Evolutionary conservation across 495 filamentous ascomycete genomes (phyloP), one percentile per base, ranked within the genome.

Genomic region (Aspergillus affinis): DNA sequence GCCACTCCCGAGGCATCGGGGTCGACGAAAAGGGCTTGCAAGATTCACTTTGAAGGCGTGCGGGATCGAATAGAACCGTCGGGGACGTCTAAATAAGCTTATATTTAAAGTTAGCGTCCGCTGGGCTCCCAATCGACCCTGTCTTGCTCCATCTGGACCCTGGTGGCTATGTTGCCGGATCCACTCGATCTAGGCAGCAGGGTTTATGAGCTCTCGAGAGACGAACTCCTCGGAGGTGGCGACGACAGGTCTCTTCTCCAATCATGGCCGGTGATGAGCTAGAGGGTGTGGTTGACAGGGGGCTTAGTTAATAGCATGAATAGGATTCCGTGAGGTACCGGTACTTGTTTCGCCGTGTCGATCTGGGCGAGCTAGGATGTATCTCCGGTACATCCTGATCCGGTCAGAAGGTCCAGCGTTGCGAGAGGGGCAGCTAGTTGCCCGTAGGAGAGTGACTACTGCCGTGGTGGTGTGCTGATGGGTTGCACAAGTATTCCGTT

Each of bases 81-180:
- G n/a, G 23, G 3, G 36, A 61, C 30, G 61, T 63, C 46, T 20
- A 64, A 54, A 63, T 67, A 67, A 67, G 65, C 65, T 63, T 67
- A 67, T 61, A 54, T 61, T 64, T 61, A 45, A 63, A 54, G 57
- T 36, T 19, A n/a, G 48, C 23, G 21, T 20, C 29, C 47, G 27
- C 10, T 50, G 45, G 7, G 27, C 36, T 32, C 29, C 20, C 27
- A 13, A 47, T 41, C 47, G 17, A 29, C 50, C 19, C 27, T 15
- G 49, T 17, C 15, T 44, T 20, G 45, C 44, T 54, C 59, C 62
- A 61, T 48, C 44, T 56, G 41, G 53, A 52, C 46, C 30, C 56
- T 8, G 60, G 55, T 21, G n/a, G 20, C 27, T 20, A 10, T 7
- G 21, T 15, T 1, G 27, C 51, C 29, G 48, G 59, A 59, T 62